Conservation (phyloP, 2,329 filamentous ascomycete genomes). For the Verticillium isaacii region DNA sequence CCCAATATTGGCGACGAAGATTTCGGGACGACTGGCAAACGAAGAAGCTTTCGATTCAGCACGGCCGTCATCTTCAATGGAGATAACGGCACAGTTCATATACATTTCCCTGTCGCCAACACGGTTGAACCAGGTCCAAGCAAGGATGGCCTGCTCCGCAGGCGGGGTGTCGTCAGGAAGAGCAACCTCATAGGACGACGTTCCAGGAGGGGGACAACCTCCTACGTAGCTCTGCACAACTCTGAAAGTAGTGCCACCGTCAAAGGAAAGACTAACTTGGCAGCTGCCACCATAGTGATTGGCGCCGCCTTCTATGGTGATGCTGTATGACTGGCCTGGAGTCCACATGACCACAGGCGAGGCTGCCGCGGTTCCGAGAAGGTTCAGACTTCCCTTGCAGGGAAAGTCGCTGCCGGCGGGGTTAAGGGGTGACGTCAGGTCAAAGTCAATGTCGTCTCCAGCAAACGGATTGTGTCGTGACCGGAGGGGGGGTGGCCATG, state of each 20-base stretch:
- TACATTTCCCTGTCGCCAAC: constrained; percentile 65
- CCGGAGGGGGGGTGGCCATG: constrained; percentile 21
- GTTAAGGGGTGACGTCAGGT: constrained; percentile 54
- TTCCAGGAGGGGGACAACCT: constrained; percentile 22
- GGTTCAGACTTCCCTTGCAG: constrained; percentile 46
- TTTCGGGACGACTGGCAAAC: constrained; percentile 45
- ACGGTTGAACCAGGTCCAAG: constrained; percentile 62
- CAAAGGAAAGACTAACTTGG: constrained; percentile 58
- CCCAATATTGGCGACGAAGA: constrained; percentile 68
- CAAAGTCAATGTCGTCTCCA: constrained; percentile 38
- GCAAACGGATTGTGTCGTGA: constrained; percentile 16
- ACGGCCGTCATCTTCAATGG: constrained; percentile 26
- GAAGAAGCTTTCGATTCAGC: constrained; percentile 4
- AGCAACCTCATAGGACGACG: not conserved
- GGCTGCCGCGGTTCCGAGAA: constrained; percentile 24
- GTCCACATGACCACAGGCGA: constrained; percentile 43
- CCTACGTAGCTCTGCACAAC: constrained; percentile 37
- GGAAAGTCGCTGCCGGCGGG: constrained; percentile 50
- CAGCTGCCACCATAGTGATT: constrained; percentile 57
- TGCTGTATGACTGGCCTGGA: constrained; percentile 46
- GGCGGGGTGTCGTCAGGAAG: constrained; percentile 26
- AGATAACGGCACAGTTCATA: constrained; percentile 62
- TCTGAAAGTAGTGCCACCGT: constrained; percentile 53
- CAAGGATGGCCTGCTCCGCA: constrained; percentile 46
- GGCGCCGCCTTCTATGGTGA: constrained; percentile 49